These are phyloP conservation scores for Coemansia sp. DNA, from an alignment of 192 early-diverging fungal genomes.

Conservation along the genomic window DNA sequence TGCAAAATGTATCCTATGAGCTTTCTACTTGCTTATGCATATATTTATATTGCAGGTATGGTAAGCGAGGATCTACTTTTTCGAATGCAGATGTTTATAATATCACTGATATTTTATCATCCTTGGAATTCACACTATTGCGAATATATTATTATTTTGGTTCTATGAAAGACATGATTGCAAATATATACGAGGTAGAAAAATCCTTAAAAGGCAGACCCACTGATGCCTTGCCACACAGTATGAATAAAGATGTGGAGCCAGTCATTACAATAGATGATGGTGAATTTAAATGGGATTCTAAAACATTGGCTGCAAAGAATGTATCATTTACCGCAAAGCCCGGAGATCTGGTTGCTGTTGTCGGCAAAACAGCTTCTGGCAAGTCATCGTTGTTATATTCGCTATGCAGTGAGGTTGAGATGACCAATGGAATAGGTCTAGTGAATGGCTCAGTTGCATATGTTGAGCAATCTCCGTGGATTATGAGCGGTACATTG, in stretches of 20 bases:
- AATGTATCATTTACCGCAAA: conserved; percentile 57
- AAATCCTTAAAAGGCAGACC: neutral
- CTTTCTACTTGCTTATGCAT: neutral
- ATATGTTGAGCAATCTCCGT: conserved; percentile 41
- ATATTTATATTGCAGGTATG: neutral
- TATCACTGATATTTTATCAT: neutral
- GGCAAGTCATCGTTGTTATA: conserved; percentile 66
- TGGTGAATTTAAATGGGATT: conserved; percentile 1
- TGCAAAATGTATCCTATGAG: neutral
- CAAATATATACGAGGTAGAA: neutral
- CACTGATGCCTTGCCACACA: neutral
- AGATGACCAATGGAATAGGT: conserved; percentile 40
- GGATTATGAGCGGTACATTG: conserved; percentile 71
- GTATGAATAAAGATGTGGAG: neutral
- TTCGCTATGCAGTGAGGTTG: conserved; percentile 18
- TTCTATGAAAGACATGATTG: neutral
- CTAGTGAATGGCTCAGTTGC: conserved; percentile 55
- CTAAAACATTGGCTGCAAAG: neutral
- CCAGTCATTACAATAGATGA: neutral
- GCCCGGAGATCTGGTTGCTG: conserved; percentile 53
- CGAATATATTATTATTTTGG: neutral
- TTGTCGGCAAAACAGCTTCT: conserved; percentile 64
- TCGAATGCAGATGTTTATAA: neutral
- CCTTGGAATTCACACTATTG: neutral
- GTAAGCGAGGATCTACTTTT: neutral